These are phyloP conservation scores for Peterozyma xylosa DNA, from an alignment of 805 yeast genomes.

Conservation along the genomic window DNA sequence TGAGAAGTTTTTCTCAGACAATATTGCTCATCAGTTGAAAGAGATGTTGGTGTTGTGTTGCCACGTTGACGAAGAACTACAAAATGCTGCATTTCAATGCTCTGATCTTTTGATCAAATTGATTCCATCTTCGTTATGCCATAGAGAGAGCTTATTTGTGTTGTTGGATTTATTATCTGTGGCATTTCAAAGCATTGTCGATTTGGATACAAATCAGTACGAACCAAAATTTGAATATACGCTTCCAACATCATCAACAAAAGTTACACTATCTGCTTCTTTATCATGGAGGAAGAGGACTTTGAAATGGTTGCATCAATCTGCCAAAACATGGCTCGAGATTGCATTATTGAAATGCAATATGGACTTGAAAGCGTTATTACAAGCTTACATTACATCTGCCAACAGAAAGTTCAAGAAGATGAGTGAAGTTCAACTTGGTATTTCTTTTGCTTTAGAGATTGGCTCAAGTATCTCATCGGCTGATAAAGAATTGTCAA, in stretches of 20 bases:
- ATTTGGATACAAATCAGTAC: constrained; percentile 77
- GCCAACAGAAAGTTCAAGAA: constrained; percentile 15
- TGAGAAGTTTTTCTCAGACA: constrained; percentile 46
- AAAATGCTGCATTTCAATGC: constrained; percentile 72
- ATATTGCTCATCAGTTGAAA: constrained; percentile 62
- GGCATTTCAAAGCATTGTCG: constrained; percentile 71
- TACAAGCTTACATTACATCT: constrained; percentile 65
- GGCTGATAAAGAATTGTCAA: constrained; percentile 57
- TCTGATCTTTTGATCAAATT: constrained; percentile 58
- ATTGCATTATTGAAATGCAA: constrained; percentile 49
- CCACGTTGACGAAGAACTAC: constrained; percentile 68
- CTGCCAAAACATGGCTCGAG: constrained; percentile 63
- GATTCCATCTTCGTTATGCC: constrained; percentile 76
- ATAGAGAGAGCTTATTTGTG: constrained; percentile 63
- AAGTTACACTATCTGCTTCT: constrained; percentile 63
- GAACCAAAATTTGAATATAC: constrained; percentile 70
- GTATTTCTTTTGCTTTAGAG: constrained; percentile 86
- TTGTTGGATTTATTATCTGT: constrained; percentile 74
- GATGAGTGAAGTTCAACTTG: constrained; percentile 47
- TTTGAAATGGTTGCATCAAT: constrained; percentile 46
- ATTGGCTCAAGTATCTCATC: constrained; percentile 73
- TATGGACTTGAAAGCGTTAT: constrained; percentile 68
- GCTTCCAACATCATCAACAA: constrained; percentile 34
- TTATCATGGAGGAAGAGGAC: constrained; percentile 69
- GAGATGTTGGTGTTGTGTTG: constrained; percentile 64